phyloP scores from a whole-genome alignment of 1,139 yeast species.

The Debaryomycetaceae sp. region DNA sequence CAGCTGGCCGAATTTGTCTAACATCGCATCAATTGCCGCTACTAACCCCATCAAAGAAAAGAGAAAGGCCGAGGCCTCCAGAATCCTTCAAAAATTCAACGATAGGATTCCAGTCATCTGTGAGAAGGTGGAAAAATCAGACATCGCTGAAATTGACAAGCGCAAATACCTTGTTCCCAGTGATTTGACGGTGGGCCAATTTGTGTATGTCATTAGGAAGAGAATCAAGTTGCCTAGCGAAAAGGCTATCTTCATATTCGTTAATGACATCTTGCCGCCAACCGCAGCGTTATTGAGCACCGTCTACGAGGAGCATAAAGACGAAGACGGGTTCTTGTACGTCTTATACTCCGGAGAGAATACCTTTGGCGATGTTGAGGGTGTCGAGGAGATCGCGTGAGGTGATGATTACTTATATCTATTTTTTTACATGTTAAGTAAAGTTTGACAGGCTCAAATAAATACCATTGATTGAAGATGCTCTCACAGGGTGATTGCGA shows the following conservation, averaged over 20 bases:
- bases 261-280: slow-evolving; percentile 94
- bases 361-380: slow-evolving; percentile 55
- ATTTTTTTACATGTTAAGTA: slow-evolving; percentile 5
- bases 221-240: slow-evolving; percentile 94
- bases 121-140: slow-evolving; percentile 96
- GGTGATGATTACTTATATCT: no score
- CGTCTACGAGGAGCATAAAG: slow-evolving; percentile 94
- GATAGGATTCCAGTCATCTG: slow-evolving; percentile 97
- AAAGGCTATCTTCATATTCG: slow-evolving; percentile 95
- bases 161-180: slow-evolving; percentile 95
- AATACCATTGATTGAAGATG: slow-evolving; percentile 3
- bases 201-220: slow-evolving; percentile 94
- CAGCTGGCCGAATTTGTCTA: slow-evolving; percentile 1
- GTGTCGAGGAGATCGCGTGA: slow-evolving; percentile 5
- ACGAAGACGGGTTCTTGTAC: slow-evolving; percentile 93
- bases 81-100: slow-evolving; percentile 83
- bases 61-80: slow-evolving; percentile 92
- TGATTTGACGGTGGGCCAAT: slow-evolving; percentile 95
- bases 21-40: slow-evolving; percentile 12
- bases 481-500: neutral
- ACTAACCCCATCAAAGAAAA: slow-evolving; percentile 52
- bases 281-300: slow-evolving; percentile 96
- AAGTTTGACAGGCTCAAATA: slow-evolving; percentile 9
- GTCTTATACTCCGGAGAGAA: slow-evolving; percentile 88
- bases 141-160: slow-evolving; percentile 93